Evolutionary conservation across 1,139 yeast genomes (phyloP), one percentile per base, ranked within the genome.

Genomic region (Zygosaccharomyces sapae): DNA sequence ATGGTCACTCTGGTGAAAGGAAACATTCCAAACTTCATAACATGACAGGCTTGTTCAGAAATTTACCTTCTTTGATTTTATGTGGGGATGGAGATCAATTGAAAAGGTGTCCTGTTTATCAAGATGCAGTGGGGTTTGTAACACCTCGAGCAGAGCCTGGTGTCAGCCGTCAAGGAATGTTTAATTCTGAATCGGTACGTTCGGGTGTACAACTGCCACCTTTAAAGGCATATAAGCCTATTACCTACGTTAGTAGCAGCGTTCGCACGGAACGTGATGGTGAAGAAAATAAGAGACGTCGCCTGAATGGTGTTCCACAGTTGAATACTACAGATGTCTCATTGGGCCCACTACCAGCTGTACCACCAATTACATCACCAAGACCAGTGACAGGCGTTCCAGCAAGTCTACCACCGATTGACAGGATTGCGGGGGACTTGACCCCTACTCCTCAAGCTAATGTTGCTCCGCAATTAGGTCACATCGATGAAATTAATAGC

Each of bases 81-180:
- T 61, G 64, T 2, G 64, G 64, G 9, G 61, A 57, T 36, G 62
- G 61, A 5, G 67, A 62, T 27, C 66, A 63, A 50, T 45, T 64
- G 9, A 56, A 60, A 24, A 59, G 62, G 47, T 64, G 68, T 47
- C 68, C 68, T 3, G 68, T 64, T 30, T 64, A 62, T 47, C 68
- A 64, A 47, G 68, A 64, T 53, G 64, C 67, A 1, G 49, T 64
- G 20, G 68, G 67, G n/a, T 63, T 61, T 41, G 50, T 60, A 33
- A 56, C 60, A 1, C 57, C 61, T 16, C 54, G 55, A 43, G 4
- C 34, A 31, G 43, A 45, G 13, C 33, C 51, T 34, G 25, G 50
- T 34, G 33, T 29, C 30, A 37, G 34, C 24, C 37, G 36, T 22
- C 48, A 47, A 24, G 40, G 38, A 8, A 41, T 41, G n/a, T 42